These are phyloP conservation scores for Cercospora berteroae DNA, from an alignment of 2,329 filamentous ascomycete species.

Conservation along the genomic window DNA sequence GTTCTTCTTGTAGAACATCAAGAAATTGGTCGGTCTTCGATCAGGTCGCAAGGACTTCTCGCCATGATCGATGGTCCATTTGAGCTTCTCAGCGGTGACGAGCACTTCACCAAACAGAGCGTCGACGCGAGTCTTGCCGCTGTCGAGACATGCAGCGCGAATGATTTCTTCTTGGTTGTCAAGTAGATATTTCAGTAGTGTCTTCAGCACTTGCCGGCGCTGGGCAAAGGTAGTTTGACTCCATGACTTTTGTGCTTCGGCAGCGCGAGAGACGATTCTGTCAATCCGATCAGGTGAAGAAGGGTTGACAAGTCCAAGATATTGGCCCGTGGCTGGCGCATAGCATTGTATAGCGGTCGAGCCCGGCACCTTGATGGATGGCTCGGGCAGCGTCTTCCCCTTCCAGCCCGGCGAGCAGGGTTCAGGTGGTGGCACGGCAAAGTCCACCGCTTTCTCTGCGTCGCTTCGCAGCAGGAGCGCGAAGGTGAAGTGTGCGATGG, in stretches of 20 bases:
- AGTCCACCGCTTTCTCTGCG: constrained; percentile 28
- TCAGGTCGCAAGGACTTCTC: constrained; percentile 74
- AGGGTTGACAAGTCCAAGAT: constrained; percentile 76
- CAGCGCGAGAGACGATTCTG: constrained; percentile 69
- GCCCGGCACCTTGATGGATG: constrained; percentile 63
- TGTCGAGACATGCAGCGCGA: constrained; percentile 81
- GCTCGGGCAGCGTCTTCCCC: constrained; percentile 57
- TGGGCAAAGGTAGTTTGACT: constrained; percentile 72
- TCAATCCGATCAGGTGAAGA: constrained; percentile 76
- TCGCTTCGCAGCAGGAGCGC: constrained; percentile 14
- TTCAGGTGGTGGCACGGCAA: constrained; percentile 55
- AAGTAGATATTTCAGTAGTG: constrained; percentile 77
- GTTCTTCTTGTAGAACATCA: constrained; percentile 96
- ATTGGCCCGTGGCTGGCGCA: constrained; percentile 81
- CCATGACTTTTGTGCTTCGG: constrained; percentile 75
- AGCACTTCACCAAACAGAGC: constrained; percentile 92
- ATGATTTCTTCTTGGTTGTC: constrained; percentile 88
- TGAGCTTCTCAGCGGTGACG: constrained; percentile 88
- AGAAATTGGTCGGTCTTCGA: constrained; percentile 76
- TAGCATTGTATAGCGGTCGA: constrained; percentile 76
- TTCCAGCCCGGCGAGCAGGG: constrained; percentile 55
- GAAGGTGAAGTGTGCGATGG: constrained; percentile 6
- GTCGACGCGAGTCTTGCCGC: constrained; percentile 94
- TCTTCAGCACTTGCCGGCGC: constrained; percentile 74
- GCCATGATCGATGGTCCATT: constrained; percentile 90